Conservation (phyloP, 164 flowering plant genomes). For the Macadamia tetraphylla region DNA sequence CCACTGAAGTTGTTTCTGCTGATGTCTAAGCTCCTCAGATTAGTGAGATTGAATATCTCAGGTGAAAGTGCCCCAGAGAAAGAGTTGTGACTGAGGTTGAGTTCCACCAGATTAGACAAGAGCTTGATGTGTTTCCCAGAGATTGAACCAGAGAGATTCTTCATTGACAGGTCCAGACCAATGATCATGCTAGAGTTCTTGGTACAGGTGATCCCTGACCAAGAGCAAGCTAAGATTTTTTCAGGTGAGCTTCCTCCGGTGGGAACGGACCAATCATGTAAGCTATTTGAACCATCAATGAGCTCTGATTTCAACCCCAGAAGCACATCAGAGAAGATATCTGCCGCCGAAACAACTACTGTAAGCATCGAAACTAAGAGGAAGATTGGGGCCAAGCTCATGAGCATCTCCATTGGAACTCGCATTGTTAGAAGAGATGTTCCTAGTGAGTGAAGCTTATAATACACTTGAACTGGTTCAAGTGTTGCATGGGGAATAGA, state of each 20-base stretch:
- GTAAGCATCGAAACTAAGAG: conserved; percentile 18
- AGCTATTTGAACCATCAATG: conserved; percentile 36
- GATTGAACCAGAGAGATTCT: conserved; percentile 53
- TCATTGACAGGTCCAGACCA: conserved; percentile 56
- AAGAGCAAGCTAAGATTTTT: conserved; percentile 55
- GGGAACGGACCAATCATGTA: conserved; percentile 52
- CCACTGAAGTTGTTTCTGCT: conserved; percentile 85
- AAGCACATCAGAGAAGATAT: conserved; percentile 60
- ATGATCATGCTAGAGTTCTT: conserved; percentile 39
- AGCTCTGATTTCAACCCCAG: conserved; percentile 68
- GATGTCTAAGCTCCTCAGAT: conserved; percentile 58
- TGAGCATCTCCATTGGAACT: conserved; percentile 50
- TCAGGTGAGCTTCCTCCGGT: conserved; percentile 15
- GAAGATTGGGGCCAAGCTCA: conserved; percentile 10
- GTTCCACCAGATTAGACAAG: conserved; percentile 46
- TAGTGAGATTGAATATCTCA: conserved; percentile 54
- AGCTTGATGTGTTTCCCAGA: conserved; percentile 49
- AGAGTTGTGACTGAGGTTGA: conserved; percentile 75
- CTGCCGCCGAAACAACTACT: conserved; percentile 22
- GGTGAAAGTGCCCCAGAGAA: conserved; percentile 63
- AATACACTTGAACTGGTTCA: not conserved
- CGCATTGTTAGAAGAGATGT: conserved; percentile 5
- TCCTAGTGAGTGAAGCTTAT: not conserved
- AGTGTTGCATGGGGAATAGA: conserved; percentile 67
- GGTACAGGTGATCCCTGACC: conserved; percentile 76